phyloP scores from a whole-genome alignment of 176 grass and related monocot species.

The Aegilops umbellulata region DNA sequence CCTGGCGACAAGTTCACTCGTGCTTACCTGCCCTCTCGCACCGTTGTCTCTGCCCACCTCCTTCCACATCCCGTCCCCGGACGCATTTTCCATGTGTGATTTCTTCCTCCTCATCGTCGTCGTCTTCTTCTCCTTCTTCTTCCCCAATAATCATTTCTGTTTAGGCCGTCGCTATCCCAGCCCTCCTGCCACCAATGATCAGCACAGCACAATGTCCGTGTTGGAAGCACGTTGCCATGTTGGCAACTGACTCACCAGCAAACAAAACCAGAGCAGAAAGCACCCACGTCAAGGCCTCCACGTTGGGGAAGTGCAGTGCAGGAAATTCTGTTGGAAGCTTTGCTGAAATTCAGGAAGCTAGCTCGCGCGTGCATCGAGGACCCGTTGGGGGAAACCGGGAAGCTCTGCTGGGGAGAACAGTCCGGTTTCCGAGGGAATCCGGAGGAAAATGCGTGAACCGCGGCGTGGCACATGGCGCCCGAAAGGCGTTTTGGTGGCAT shows the following conservation, averaged over 20 bases:
- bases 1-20: neutral
- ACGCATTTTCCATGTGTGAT: constrained; percentile 38
- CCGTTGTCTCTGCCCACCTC: neutral
- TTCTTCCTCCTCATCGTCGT: neutral
- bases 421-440: neutral
- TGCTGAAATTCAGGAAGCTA: too few species aligned
- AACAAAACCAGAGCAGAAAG: neutral
- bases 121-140: neutral
- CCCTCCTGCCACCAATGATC: neutral
- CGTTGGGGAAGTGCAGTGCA: too few species aligned
- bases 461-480: neutral
- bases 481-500: neutral
- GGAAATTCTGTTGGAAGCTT: too few species aligned
- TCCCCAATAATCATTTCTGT: neutral
- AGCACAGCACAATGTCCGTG: neutral
- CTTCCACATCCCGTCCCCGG: neutral
- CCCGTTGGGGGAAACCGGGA: neutral
- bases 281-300: too few species aligned
- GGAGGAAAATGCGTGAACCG: neutral
- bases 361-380: neutral
- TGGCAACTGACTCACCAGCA: neutral
- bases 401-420: neutral
- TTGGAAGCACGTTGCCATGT: neutral
- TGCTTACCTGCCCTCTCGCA: neutral
- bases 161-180: neutral